phyloP scores from a whole-genome alignment of 2,329 filamentous ascomycete species.

The Penicillium sp. region DNA sequence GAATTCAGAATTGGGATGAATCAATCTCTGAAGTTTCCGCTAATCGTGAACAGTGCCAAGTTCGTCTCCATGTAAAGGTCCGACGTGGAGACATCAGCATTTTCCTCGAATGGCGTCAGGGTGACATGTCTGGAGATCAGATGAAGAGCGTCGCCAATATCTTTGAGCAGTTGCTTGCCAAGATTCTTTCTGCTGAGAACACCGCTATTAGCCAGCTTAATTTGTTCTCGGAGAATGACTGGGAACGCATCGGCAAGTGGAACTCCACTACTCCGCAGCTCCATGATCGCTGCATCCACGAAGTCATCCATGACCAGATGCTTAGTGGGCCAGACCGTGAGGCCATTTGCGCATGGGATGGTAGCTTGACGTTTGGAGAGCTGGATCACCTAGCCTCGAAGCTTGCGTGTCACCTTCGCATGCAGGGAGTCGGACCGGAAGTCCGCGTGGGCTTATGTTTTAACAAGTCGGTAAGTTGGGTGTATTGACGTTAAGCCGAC shows the following conservation, averaged over 20 bases:
- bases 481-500: background rate
- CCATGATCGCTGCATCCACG: constrained; percentile 43
- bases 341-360: constrained; percentile 44
- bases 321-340: constrained; percentile 34
- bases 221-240: constrained; percentile 58
- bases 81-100: constrained; percentile 36
- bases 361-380: constrained; percentile 38
- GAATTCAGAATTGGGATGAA: background rate
- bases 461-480: constrained; percentile 41
- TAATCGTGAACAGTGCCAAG: constrained; percentile 31
- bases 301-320: constrained; percentile 39
- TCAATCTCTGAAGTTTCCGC: background rate
- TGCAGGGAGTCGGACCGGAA: constrained; percentile 43
- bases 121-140: constrained; percentile 39
- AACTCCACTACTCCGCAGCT: constrained; percentile 47
- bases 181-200: constrained; percentile 47
- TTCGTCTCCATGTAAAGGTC: constrained; percentile 39
- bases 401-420: constrained; percentile 39
- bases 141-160: constrained; percentile 52
- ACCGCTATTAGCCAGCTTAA: constrained; percentile 50
- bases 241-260: constrained; percentile 56
- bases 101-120: constrained; percentile 42
- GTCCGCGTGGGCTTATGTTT: constrained; percentile 42
- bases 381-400: constrained; percentile 40
- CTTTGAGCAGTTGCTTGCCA: constrained; percentile 55